These are phyloP conservation scores for Diaporthe eres DNA, from an alignment of 2,329 filamentous ascomycete genomes.

Conservation along the genomic window DNA sequence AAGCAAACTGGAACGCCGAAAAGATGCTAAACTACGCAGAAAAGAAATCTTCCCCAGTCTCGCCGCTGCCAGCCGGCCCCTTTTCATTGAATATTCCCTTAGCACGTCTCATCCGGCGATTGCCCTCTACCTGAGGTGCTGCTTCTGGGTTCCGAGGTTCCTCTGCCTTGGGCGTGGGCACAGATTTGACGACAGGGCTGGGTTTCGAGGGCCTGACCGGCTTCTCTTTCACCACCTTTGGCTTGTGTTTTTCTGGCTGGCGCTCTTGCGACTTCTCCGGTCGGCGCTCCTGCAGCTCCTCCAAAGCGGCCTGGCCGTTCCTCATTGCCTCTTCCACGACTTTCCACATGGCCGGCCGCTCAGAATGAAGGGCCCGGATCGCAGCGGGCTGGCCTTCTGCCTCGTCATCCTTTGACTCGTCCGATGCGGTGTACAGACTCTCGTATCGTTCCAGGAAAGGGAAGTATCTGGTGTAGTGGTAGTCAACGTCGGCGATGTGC, in stretches of 20 bases:
- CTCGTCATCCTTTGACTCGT: slow-evolving; percentile 51
- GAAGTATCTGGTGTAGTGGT: slow-evolving; percentile 81
- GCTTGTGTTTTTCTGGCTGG: not conserved
- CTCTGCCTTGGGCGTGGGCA: slow-evolving; percentile 11
- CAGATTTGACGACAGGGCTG: not conserved
- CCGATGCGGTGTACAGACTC: slow-evolving; percentile 66
- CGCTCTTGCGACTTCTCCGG: slow-evolving; percentile 43
- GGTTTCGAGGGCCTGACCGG: slow-evolving; percentile 2
- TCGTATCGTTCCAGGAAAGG: slow-evolving; percentile 81
- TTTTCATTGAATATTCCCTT: slow-evolving; percentile 28
- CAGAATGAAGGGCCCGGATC: slow-evolving; percentile 58
- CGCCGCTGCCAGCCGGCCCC: slow-evolving; percentile 50
- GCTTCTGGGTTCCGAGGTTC: slow-evolving; percentile 37
- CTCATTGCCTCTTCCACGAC: slow-evolving; percentile 75
- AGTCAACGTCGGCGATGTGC: slow-evolving; percentile 80
- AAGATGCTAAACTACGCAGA: slow-evolving; percentile 53
- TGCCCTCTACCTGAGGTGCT: slow-evolving; percentile 2
- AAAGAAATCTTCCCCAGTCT: slow-evolving; percentile 72
- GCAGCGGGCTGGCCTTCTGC: slow-evolving; percentile 56
- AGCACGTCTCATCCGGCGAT: slow-evolving; percentile 4
- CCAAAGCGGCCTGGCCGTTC: slow-evolving; percentile 66
- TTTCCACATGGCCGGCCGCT: slow-evolving; percentile 75
- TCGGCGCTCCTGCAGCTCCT: slow-evolving; percentile 68
- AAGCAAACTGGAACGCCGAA: not conserved
- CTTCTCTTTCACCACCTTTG: not conserved